Evolutionary conservation across 1,139 yeast genomes (phyloP).

Genomic region (Dujonia santamariae): DNA sequence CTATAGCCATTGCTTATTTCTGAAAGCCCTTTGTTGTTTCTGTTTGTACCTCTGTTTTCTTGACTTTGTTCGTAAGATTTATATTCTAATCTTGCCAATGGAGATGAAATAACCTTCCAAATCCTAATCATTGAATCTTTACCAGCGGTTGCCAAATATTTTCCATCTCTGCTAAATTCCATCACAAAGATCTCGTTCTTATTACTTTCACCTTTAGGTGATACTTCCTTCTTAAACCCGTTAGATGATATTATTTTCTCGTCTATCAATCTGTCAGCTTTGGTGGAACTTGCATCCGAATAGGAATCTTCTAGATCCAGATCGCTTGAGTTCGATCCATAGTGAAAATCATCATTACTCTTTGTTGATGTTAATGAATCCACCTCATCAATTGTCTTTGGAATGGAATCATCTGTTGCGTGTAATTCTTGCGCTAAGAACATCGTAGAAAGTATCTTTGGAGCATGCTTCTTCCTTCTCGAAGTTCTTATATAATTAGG

Average conservation of each 20-base stretch:
- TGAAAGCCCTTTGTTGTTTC: constrained; percentile 6
- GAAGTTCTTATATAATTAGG: constrained; percentile 55
- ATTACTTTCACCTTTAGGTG: constrained; percentile 9
- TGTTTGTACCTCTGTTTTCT: no score
- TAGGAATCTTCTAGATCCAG: constrained; percentile 7
- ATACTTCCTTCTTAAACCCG: not conserved
- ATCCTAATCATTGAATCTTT: constrained; percentile 63
- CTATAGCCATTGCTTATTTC: no score
- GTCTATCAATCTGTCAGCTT: no score
- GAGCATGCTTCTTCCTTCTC: constrained; percentile 42
- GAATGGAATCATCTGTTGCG: constrained; percentile 9
- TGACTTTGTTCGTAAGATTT: constrained; percentile 20
- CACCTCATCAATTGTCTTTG: not conserved
- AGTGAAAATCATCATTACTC: no score
- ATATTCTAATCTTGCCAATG: constrained; percentile 54
- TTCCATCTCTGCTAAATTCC: constrained; percentile 77
- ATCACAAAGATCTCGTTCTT: constrained; percentile 64
- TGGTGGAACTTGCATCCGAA: no score
- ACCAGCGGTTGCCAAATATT: constrained; percentile 81
- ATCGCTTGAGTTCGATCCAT: not conserved
- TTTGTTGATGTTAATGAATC: no score
- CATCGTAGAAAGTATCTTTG: constrained; percentile 49
- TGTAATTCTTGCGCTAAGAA: constrained; percentile 81
- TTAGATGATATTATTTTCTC: constrained; percentile 6
- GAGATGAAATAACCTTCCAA: constrained; percentile 79